These are phyloP conservation scores for Emergomyces orientalis DNA, from an alignment of 2,329 filamentous ascomycete genomes.

Conservation along the genomic window DNA sequence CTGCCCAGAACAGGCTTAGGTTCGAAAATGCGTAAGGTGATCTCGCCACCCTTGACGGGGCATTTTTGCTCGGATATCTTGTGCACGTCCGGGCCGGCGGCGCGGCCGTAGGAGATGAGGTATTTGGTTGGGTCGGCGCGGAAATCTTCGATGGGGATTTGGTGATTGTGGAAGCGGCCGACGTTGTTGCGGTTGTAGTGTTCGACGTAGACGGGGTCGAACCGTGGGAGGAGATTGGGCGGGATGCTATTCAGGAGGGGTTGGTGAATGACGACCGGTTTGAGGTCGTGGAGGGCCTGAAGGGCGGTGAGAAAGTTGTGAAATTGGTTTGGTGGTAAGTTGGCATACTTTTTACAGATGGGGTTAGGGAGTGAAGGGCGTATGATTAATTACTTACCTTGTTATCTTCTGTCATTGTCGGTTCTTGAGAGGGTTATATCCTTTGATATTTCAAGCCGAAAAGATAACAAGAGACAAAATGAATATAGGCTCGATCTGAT, in stretches of 20 bases:
- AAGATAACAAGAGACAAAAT: background rate
- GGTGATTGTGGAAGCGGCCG: constrained; percentile 35
- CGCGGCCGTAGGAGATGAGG: constrained; percentile 31
- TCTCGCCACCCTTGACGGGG: constrained; percentile 32
- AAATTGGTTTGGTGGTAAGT: constrained; percentile 10
- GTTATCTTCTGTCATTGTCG: background rate
- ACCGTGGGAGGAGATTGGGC: constrained; percentile 27
- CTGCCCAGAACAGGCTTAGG: constrained; percentile 21
- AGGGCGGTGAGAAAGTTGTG: background rate
- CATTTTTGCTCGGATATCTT: constrained; percentile 35
- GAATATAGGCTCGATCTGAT: too few species aligned
- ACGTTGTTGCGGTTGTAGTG: constrained; percentile 37
- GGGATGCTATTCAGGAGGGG: constrained; percentile 38
- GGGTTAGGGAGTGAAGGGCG: background rate
- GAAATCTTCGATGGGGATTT: constrained; percentile 34
- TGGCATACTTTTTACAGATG: background rate
- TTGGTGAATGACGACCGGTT: constrained; percentile 21
- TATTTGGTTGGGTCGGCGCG: constrained; percentile 34
- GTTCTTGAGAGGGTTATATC: background rate
- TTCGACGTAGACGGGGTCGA: constrained; percentile 35
- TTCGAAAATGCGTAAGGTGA: constrained; percentile 35
- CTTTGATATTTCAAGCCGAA: background rate
- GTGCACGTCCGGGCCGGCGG: constrained; percentile 28
- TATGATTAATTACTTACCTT: background rate
- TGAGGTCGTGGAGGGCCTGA: constrained; percentile 21